These are phyloP conservation scores for Kluyveromyces siamensis DNA, from an alignment of 805 yeast species.

Conservation along the genomic window DNA sequence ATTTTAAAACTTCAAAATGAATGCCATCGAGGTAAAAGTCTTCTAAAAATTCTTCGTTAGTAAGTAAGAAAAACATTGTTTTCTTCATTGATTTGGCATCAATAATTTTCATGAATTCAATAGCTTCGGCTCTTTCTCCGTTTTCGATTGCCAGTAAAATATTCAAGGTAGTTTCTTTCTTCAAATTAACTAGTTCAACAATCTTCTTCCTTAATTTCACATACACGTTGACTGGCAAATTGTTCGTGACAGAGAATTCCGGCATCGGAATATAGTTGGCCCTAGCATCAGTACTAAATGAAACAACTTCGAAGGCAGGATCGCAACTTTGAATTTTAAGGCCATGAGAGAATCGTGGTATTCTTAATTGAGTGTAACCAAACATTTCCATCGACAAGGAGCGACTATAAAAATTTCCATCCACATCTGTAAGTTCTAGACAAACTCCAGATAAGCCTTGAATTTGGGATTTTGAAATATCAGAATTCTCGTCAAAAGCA, in stretches of 20 bases:
- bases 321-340: slow-evolving; percentile 15
- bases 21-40: neutral
- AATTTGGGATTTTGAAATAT: slow-evolving; percentile 16
- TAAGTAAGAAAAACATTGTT: slow-evolving; percentile 63
- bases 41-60: neutral
- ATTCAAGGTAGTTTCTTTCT: neutral
- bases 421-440: slow-evolving; percentile 32
- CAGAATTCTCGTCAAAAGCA: slow-evolving; percentile 36
- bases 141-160: neutral
- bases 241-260: slow-evolving; percentile 8
- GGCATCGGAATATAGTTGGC: slow-evolving; percentile 16
- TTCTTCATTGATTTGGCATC: neutral
- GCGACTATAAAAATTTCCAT: slow-evolving; percentile 31
- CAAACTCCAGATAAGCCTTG: slow-evolving; percentile 41
- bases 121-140: neutral
- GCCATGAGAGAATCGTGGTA: slow-evolving; percentile 5
- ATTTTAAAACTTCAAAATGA: slow-evolving; percentile 44
- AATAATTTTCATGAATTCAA: neutral
- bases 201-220: slow-evolving; percentile 11
- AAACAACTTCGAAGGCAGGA: slow-evolving; percentile 13
- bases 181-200: neutral
- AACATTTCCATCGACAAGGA: slow-evolving; percentile 69
- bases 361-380: slow-evolving; percentile 69
- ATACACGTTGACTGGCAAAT: slow-evolving; percentile 14
- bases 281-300: slow-evolving; percentile 16